Conservation (phyloP, 2,329 filamentous ascomycete species). For the Akanthomyces muscarius region DNA sequence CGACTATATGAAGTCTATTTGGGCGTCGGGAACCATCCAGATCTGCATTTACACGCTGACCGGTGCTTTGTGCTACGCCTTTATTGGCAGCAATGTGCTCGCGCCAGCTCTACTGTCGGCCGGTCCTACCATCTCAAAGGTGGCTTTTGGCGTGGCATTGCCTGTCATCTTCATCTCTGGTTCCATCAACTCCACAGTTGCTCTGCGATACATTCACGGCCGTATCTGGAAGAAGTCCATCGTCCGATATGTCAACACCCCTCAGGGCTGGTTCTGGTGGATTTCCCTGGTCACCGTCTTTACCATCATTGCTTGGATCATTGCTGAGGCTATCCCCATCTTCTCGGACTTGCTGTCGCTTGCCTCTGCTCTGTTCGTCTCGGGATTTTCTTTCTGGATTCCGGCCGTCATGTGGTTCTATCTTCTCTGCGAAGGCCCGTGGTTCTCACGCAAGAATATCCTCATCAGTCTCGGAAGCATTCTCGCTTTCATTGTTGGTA, state of each 20-base stretch:
- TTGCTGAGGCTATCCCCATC: slow-evolving; percentile 66
- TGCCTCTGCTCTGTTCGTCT: slow-evolving; percentile 44
- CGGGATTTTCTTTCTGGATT: slow-evolving; percentile 35
- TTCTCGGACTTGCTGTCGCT: slow-evolving; percentile 60
- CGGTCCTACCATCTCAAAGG: slow-evolving; percentile 50
- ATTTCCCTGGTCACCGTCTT: slow-evolving; percentile 49
- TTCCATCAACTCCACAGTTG: slow-evolving; percentile 52
- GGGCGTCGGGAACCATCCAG: slow-evolving; percentile 53
- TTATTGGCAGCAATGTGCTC: slow-evolving; percentile 53
- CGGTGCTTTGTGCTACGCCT: slow-evolving; percentile 63
- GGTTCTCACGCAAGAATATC: slow-evolving; percentile 26
- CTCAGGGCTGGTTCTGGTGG: slow-evolving; percentile 47
- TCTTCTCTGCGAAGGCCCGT: slow-evolving; percentile 27
- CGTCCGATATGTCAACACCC: slow-evolving; percentile 37
- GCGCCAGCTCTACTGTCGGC: slow-evolving; percentile 63
- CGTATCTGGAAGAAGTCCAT: slow-evolving; percentile 33
- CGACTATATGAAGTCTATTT: slow-evolving; percentile 46
- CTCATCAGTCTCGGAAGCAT: slow-evolving; percentile 25
- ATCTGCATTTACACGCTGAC: slow-evolving; percentile 59
- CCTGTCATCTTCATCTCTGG: slow-evolving; percentile 66
- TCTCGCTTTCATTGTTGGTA: slow-evolving; percentile 27
- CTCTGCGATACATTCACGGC: slow-evolving; percentile 36
- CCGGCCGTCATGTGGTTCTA: slow-evolving; percentile 38
- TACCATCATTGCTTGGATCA: slow-evolving; percentile 62
- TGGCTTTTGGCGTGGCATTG: slow-evolving; percentile 62